Conservation (phyloP, 805 yeast genomes). For the Lachancea dasiensis region DNA sequence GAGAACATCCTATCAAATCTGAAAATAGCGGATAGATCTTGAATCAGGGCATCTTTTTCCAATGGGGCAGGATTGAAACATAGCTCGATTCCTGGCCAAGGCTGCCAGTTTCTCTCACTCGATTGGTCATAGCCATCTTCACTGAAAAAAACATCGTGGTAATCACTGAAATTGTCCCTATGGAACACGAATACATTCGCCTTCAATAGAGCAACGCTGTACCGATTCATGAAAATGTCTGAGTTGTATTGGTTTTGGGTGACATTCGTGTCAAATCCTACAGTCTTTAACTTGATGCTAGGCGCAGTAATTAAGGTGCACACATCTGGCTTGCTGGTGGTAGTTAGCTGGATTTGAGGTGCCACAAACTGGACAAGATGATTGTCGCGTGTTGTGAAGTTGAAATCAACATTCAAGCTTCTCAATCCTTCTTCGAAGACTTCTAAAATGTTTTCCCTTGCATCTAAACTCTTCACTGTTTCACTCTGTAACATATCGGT, state of each 20-base stretch:
- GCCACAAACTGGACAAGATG: conserved; percentile 62
- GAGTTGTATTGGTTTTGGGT: conserved; percentile 39
- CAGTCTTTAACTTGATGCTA: conserved; percentile 56
- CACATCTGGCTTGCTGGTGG: conserved; percentile 46
- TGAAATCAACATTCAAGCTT: conserved; percentile 31
- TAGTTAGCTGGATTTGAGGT: conserved; percentile 75
- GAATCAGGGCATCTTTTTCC: conserved; percentile 48
- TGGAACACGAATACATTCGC: conserved; percentile 69
- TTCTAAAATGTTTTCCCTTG: conserved; percentile 8
- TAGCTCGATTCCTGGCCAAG: conserved; percentile 76
- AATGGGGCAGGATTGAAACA: conserved; percentile 49
- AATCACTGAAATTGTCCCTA: conserved; percentile 40
- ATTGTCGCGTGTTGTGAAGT: conserved; percentile 42
- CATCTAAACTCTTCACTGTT: conserved; percentile 3
- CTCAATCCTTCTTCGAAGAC: conserved; percentile 49
- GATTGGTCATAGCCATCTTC: conserved; percentile 55
- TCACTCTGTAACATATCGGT: conserved; percentile 1
- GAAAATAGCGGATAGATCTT: conserved; percentile 56
- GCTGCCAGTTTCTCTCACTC: conserved; percentile 62
- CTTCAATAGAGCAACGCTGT: conserved; percentile 59
- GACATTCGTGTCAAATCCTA: conserved; percentile 52
- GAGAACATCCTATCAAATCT: conserved; percentile 51
- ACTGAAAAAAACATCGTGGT: conserved; percentile 41
- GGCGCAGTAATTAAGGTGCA: conserved; percentile 72
- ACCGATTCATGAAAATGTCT: conserved; percentile 54